Evolutionary conservation across 805 yeast genomes (phyloP), one percentile per base, ranked within the genome.

Genomic region (Ascoidea rubescens): DNA sequence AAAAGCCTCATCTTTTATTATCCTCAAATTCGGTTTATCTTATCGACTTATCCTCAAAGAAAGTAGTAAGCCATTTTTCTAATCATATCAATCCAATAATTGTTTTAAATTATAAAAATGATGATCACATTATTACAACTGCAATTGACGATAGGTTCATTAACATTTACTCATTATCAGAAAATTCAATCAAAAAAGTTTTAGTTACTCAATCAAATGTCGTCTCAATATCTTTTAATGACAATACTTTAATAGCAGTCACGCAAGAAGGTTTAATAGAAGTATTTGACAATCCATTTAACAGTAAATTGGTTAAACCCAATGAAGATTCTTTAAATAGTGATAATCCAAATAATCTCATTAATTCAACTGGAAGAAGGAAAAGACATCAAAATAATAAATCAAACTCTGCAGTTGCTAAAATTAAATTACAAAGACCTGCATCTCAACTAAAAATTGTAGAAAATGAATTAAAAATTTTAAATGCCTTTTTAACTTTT

Each of bases 71-170:
- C 57, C 73, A 80, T 1, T 80, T 78, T 62, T 88, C 95, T 1
- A 95, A 91, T 31, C 95, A 87, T 62, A 78, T 86, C 33, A 75
- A 85, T 17, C 82, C 88, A 4, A 74, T 87, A 46, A 2, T 21
- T 21, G 2, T 21, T 21, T 21, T 21, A 21, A 72, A 71, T 58
- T 65, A 78, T 10, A 65, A 82, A 8, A 61, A 64, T 42, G 64
- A 66, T 6, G 74, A 75, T 48, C 69, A 67, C 48, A 79, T 88
- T 58, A 64, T 86, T 47, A 82, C 93, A 1, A 75, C 84, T 50
- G 95, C 96, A 1, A 70, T 71, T 43, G 82, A 82, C 55, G 98
- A 90, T 64, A 75, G 97, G 58, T 88, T 87, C 64, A 73, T 89
- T 57, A 87, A 87, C 63, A 69, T 85, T 44, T 82, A 84, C 61